A percentile compares a stretch with the other conserved stretches of the same genome.
These are phyloP conservation scores for Hypericum androsaemum DNA, from an alignment of 345 rosid species.

Conservation along the genomic window DNA sequence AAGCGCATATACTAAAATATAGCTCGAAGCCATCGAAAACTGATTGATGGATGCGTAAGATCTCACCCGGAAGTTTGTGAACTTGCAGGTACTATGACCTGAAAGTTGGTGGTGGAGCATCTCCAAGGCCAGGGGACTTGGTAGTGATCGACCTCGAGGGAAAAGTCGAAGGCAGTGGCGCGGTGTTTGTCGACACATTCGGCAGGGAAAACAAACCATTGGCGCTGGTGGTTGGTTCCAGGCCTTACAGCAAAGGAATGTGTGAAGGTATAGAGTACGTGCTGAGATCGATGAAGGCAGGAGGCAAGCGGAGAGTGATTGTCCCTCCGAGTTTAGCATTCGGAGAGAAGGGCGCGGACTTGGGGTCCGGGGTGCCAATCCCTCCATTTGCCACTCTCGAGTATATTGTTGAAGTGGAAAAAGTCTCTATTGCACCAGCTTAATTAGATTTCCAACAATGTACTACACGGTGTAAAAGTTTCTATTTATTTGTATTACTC, in stretches of 20 bases:
- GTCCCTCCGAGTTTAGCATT: constrained; percentile 66
- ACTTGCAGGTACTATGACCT: constrained; percentile 62
- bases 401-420: constrained; percentile 64
- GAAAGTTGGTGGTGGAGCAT: constrained; percentile 75
- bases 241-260: constrained; percentile 70
- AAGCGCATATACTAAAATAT: too few relatives aligned
- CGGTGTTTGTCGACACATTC: constrained; percentile 63
- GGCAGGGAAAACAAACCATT: constrained; percentile 47
- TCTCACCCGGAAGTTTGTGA: background rate
- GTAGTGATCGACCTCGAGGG: constrained; percentile 78
- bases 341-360: constrained; percentile 62
- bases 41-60: background rate
- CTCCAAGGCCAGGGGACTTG: constrained; percentile 68
- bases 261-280: constrained; percentile 71
- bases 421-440: constrained; percentile 88
- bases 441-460: constrained; percentile 21
- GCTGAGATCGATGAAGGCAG: constrained; percentile 72
- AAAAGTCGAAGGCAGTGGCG: constrained; percentile 43
- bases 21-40: too few relatives aligned
- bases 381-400: constrained; percentile 60
- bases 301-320: constrained; percentile 77
- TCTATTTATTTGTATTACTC: too few relatives aligned
- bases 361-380: constrained; percentile 53
- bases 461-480: too few relatives aligned
- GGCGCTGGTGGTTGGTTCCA: constrained; percentile 71